Evolutionary conservation across 345 rosid species (phyloP).

Genomic region (Populus ilicifolia): DNA sequence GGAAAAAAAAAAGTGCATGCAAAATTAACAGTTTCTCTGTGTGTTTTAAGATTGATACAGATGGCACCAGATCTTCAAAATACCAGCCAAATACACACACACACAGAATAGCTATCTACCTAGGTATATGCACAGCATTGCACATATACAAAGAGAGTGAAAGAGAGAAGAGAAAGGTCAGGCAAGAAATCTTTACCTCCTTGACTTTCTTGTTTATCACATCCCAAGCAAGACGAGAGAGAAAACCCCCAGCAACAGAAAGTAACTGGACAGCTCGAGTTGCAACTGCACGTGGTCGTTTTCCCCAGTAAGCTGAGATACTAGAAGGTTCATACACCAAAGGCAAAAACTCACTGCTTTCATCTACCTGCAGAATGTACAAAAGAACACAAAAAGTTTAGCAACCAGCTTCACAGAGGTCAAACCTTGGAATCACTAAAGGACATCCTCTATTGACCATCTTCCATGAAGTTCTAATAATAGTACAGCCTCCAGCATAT

Average conservation of each 20-base stretch:
- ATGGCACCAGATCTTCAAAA: neutral
- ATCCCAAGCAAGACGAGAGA: conserved; percentile 68
- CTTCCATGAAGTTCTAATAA: neutral
- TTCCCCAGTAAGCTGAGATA: conserved; percentile 93
- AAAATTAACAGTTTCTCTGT: neutral
- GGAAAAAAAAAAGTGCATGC: neutral
- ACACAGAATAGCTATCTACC: neutral
- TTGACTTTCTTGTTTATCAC: conserved; percentile 75
- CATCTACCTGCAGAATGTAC: conserved; percentile 53
- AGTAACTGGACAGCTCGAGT: conserved; percentile 73
- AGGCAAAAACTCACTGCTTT: conserved; percentile 88
- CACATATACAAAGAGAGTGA: neutral
- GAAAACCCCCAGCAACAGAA: conserved; percentile 94
- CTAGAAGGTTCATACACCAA: conserved; percentile 83
- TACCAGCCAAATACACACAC: neutral
- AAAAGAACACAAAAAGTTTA: neutral
- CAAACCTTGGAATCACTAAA: neutral
- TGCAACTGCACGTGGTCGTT: conserved; percentile 87
- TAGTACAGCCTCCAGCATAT: neutral
- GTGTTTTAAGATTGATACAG: neutral
- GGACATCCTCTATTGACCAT: neutral
- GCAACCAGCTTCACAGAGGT: conserved; percentile 3
- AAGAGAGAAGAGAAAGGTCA: neutral
- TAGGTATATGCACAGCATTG: neutral
- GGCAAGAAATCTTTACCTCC: conserved; percentile 50